Percentiles rank a stretch among this genome's conserved stretches.
Evolutionary conservation across 768 basidiomycete species (phyloP).

Genomic region (Termitomyces sp.): DNA sequence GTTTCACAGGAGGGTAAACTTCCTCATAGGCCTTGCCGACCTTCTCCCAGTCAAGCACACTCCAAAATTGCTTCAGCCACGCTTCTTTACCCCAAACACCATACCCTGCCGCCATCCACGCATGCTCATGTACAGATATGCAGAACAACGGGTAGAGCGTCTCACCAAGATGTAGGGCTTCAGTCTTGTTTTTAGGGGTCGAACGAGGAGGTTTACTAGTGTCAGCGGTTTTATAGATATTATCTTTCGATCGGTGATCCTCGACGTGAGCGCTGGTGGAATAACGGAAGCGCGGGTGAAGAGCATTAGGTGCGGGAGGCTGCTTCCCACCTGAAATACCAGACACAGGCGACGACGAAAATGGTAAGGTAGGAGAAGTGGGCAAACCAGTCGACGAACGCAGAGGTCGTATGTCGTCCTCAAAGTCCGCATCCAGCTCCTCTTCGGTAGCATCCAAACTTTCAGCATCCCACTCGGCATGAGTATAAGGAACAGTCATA

Average conservation of each 20-base stretch:
- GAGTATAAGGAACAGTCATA: conserved; percentile 1
- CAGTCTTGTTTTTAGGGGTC: conserved; percentile 13
- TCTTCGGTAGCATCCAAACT: background rate
- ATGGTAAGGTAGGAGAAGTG: conserved; percentile 14
- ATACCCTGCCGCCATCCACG: conserved; percentile 80
- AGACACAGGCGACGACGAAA: conserved; percentile 37
- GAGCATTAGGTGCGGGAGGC: conserved; percentile 22
- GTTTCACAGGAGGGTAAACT: background rate
- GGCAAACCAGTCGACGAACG: conserved; percentile 15
- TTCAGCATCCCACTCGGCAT: background rate
- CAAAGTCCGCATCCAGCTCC: background rate
- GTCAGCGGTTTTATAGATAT: background rate
- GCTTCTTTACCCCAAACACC: conserved; percentile 90
- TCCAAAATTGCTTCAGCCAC: conserved; percentile 83
- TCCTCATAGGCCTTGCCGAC: conserved; percentile 34
- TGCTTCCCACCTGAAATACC: conserved; percentile 27
- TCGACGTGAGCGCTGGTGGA: conserved; percentile 8
- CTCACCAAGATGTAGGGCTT: conserved; percentile 38
- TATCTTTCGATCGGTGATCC: background rate
- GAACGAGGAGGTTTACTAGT: background rate
- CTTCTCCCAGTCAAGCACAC: conserved; percentile 71
- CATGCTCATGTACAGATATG: conserved; percentile 76
- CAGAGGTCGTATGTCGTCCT: conserved; percentile 5
- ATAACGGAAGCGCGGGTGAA: conserved; percentile 22
- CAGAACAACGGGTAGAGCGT: conserved; percentile 72